These are phyloP conservation scores for Dichomitus squalens DNA, from an alignment of 1,284 basidiomycete genomes.

Conservation along the genomic window DNA sequence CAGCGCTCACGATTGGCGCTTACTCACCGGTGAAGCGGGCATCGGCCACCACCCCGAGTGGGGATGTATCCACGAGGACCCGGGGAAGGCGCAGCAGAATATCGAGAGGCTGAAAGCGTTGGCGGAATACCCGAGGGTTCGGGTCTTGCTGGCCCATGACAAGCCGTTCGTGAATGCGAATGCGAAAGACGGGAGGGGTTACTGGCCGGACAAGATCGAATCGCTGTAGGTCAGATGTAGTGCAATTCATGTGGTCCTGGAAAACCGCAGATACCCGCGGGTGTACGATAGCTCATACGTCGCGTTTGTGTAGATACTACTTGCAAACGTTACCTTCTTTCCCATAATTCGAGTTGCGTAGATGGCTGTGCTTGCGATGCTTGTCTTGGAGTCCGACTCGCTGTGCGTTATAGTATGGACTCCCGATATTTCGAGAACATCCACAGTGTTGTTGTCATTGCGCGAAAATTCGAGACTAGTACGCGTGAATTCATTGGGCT, in stretches of 20 bases:
- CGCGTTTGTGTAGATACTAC: too few species aligned
- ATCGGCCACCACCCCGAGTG: conserved; percentile 36
- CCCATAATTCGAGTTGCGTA: too few species aligned
- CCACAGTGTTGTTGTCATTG: too few species aligned
- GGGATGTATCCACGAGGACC: conserved; percentile 46
- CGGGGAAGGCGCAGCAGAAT: conserved; percentile 42
- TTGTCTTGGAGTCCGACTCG: too few species aligned
- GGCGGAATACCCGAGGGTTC: conserved; percentile 38
- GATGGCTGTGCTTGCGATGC: too few species aligned
- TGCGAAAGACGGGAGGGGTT: conserved; percentile 36
- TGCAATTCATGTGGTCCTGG: too few species aligned
- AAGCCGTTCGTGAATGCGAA: conserved; percentile 50
- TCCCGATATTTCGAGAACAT: too few species aligned
- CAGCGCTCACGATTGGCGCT: conserved; percentile 54
- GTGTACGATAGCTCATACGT: neutral
- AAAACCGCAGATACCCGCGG: too few species aligned
- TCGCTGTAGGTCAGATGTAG: neutral
- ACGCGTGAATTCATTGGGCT: too few species aligned
- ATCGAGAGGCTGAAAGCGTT: conserved; percentile 43
- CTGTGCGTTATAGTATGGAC: too few species aligned
- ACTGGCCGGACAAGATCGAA: conserved; percentile 41
- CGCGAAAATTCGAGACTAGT: too few species aligned
- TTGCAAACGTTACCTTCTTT: too few species aligned
- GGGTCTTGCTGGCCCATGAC: conserved; percentile 55
- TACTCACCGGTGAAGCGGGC: conserved; percentile 48